Evolutionary conservation across 257 asterid species (phyloP).

Genomic region (Nicotiana otophora): DNA sequence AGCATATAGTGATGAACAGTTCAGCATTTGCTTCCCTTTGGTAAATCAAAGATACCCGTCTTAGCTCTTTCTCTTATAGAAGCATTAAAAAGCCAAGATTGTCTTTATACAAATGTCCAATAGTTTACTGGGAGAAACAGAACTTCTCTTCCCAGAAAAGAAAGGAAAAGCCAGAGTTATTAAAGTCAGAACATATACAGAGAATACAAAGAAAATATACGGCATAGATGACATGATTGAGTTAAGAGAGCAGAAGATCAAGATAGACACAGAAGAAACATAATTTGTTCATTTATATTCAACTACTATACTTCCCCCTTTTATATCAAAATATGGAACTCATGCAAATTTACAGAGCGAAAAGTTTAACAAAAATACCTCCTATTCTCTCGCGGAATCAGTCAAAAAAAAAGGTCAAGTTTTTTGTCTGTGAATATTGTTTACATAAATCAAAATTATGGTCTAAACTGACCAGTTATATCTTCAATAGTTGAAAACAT

Average conservation of each 20-base stretch:
- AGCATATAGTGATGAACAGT: background rate
- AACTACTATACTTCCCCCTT: background rate
- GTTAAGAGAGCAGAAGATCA: background rate
- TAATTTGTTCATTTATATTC: background rate
- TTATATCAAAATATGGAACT: background rate
- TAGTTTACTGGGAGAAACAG: background rate
- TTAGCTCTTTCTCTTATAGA: background rate
- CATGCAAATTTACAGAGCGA: background rate
- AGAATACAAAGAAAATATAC: background rate
- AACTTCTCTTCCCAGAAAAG: background rate
- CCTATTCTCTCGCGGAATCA: background rate
- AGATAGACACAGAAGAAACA: background rate
- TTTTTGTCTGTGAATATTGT: too few species aligned
- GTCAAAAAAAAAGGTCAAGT: background rate
- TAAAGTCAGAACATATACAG: background rate
- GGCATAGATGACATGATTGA: background rate
- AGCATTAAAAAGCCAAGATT: too few species aligned
- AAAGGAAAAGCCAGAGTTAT: background rate
- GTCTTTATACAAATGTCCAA: background rate
- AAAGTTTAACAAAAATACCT: background rate
- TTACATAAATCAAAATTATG: background rate
- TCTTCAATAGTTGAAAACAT: constrained; percentile 46
- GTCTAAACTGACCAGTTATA: background rate
- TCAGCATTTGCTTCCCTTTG: background rate
- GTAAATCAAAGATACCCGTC: background rate